phyloP scores from a whole-genome alignment of 768 basidiomycete genomes.

The Pleurotus platypus region DNA sequence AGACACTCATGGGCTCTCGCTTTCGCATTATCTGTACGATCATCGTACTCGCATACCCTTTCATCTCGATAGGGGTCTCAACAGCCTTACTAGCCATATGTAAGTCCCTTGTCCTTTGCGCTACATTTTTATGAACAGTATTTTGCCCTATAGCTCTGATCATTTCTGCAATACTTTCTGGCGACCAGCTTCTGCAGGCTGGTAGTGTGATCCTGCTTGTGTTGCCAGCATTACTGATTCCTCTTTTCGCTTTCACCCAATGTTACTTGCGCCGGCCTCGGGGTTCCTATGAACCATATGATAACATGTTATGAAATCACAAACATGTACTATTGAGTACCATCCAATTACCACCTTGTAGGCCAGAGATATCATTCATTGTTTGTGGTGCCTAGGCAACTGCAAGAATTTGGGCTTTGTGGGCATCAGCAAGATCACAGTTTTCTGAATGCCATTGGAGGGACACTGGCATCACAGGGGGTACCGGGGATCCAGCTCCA shows the following conservation, averaged over 20 bases:
- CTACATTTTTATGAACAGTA: background rate
- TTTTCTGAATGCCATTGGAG: too few relatives aligned
- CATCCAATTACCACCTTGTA: too few relatives aligned
- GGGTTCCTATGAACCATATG: too few relatives aligned
- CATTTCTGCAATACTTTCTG: background rate
- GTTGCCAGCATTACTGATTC: background rate
- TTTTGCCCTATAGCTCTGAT: background rate
- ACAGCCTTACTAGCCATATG: background rate
- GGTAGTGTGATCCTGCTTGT: background rate
- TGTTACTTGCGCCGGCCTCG: too few relatives aligned
- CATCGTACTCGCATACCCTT: background rate
- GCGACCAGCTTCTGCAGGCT: background rate
- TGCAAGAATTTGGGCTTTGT: too few relatives aligned
- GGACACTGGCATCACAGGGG: too few relatives aligned
- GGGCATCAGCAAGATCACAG: too few relatives aligned
- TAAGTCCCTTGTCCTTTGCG: background rate
- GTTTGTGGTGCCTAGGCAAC: too few relatives aligned
- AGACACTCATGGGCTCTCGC: background rate
- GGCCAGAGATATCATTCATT: too few relatives aligned
- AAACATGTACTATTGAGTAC: too few relatives aligned
- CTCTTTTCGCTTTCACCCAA: background rate
- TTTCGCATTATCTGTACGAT: slow-evolving; percentile 1
- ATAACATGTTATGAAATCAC: too few relatives aligned
- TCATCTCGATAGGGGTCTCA: background rate
- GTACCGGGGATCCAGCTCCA: too few relatives aligned